phyloP scores from a whole-genome alignment of 257 asterid genomes.

The Rauvolfia tetraphylla region DNA sequence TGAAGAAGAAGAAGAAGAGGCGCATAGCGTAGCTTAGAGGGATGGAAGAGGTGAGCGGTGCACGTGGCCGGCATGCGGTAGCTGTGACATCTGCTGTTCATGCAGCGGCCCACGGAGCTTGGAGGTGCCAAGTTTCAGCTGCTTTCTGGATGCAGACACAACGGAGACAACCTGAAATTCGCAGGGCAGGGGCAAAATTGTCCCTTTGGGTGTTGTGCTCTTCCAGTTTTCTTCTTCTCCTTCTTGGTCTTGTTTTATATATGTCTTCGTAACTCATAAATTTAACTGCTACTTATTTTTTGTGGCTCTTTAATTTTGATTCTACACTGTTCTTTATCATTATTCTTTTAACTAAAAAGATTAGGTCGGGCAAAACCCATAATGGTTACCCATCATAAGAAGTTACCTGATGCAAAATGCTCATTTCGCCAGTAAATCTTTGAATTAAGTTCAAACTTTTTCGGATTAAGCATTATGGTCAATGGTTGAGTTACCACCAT shows the following conservation, averaged over 20 bases:
- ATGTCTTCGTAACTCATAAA: not conserved
- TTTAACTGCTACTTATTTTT: not conserved
- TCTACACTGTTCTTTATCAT: not conserved
- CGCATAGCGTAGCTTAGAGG: not conserved
- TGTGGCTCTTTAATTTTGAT: not conserved
- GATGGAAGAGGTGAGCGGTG: slow-evolving; percentile 5
- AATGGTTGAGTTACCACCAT: too few species aligned
- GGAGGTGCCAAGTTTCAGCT: slow-evolving; percentile 25
- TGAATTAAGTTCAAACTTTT: too few species aligned
- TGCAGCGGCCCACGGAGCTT: slow-evolving; percentile 22
- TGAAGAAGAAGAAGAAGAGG: slow-evolving; percentile 2
- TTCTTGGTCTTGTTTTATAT: not conserved
- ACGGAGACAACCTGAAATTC: not conserved
- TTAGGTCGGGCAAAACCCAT: too few species aligned
- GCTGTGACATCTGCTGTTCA: slow-evolving; percentile 27
- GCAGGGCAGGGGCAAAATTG: not conserved
- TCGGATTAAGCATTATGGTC: too few species aligned
- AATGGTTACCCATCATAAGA: too few species aligned
- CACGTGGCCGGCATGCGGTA: slow-evolving; percentile 21
- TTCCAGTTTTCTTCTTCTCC: not conserved
- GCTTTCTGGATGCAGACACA: not conserved
- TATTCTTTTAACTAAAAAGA: too few species aligned
- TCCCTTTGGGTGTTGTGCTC: not conserved
- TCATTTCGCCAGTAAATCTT: too few species aligned
- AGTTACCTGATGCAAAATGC: too few species aligned